Base-by-base conservation (phyloP, 345 rosid genomes). In the Eucalyptus microcorys region DNA sequence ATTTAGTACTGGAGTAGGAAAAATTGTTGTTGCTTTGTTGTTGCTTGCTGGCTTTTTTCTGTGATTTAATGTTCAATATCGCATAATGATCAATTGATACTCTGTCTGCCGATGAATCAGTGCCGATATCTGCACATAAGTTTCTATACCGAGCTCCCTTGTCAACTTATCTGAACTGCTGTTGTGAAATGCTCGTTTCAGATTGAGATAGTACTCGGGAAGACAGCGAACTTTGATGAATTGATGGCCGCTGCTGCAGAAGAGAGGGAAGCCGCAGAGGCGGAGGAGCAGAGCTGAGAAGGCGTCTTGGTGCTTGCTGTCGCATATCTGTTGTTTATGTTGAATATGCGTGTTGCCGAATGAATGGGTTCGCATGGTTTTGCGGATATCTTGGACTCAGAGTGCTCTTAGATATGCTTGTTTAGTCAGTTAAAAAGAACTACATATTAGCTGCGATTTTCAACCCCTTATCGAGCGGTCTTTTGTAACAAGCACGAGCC, bases 201-300 rank as follows among this genome's bases (percentile, higher is more conserved):
- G 97, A 94, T 94, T 90, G 97, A 96, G 91, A 95, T 95, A 49
- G 64, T 93, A 87, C 91, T 95, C 2, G 96, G 94, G 87, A 95
- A 96, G 92, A 90, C 98, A 1, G 95, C 91, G 57, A 95, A 95
- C 92, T 95, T 96, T 19, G 98, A 95, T 53, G 96, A 95, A 84
- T 86, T 95, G 93, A 96, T 95, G 95, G 95, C 96, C 11, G 96
- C 97, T 71, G 94, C 96, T 43, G 90, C 93, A 22, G 97, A 93
- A 87, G 97, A 96, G 86, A 88, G 89, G 87, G 91, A 88, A 64
- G 71, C 53, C 3, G 90, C 87, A 4, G 89, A 88, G 30, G 91
- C 87, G 1, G 88, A 90, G 59, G 91, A 88, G 88, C 91, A 88
- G 87, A 86, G 88, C 87, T 90, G 86, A 88, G 48, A 61, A 61